Evolutionary conservation across 2,329 filamentous ascomycete species (phyloP), one percentile per base, ranked within the genome.

Genomic region (Metarhizium rileyi): DNA sequence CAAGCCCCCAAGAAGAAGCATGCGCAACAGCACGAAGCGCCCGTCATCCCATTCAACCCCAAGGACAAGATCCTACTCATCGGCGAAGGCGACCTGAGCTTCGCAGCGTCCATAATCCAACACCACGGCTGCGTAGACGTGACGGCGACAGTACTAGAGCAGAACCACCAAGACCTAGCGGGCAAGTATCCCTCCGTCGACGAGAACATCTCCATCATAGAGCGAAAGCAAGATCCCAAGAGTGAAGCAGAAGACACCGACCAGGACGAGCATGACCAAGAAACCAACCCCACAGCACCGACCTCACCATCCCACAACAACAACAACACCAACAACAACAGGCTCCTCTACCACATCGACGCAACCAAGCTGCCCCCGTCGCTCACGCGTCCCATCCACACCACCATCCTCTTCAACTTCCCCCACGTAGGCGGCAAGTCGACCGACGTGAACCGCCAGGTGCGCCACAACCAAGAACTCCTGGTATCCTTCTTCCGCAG

Each of bases 351-450:
- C 70, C 68, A 68, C 48, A 71, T 90, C 54, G 86, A 90, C 66
- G 87, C 84, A 1, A 81, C 76, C 41, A 84, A 67, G 51, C 75
- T 85, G 62, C 72, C 72, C 26, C 64, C 72, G 28, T 59, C 61
- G n/a, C 75, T 74, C 59, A 55, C 59, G 53, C 63, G 62, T 38
- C 65, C 66, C 26, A 57, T 62, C 53, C 90, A 86, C 75, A 83
- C 95, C 65, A 78, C 81, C 50, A 84, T 97, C 54, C 75, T 91
- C 56, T 98, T 97, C 80, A 95, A 96, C 74, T 98, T 98, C 67
- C 93, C 93, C 33, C 93, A 98, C 70, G 86, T 94, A 3, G 93
- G 93, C 55, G 93, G 93, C 43, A 84, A 94, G 60, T 86, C 81
- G 56, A 97, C 86, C 58, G 90, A 97, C 70, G 86, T 96, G 50